Conservation (phyloP, 2,329 filamentous ascomycete genomes). For the Ascochyta fabae region DNA sequence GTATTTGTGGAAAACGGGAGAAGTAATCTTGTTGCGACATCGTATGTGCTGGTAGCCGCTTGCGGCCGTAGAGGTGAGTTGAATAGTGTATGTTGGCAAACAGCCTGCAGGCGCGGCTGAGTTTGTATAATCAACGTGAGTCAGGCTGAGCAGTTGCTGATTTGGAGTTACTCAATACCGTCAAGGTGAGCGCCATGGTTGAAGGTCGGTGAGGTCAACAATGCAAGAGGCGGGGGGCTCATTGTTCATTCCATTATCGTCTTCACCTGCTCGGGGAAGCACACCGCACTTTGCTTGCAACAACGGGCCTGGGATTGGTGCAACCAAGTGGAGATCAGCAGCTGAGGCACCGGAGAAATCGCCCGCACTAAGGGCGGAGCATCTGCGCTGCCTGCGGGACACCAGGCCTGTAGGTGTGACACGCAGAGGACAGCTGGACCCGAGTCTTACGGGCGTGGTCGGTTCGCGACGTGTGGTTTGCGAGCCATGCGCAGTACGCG, state of each 20-base stretch:
- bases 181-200: slow-evolving; percentile 10
- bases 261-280: slow-evolving; percentile 6
- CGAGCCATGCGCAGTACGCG: slow-evolving; percentile 4
- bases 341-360: slow-evolving; percentile 8
- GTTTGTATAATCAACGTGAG: slow-evolving; percentile 6
- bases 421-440: slow-evolving; percentile 1
- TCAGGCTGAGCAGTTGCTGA: slow-evolving; percentile 10
- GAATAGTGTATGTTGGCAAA: not conserved
- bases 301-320: slow-evolving; percentile 11
- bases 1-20: slow-evolving; percentile 3
- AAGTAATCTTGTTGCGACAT: slow-evolving; percentile 22
- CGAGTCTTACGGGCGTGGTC: slow-evolving; percentile 10
- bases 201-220: slow-evolving; percentile 13
- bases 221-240: slow-evolving; percentile 15
- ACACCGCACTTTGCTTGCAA: slow-evolving; percentile 18
- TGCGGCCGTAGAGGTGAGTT: not conserved
- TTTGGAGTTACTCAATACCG: slow-evolving; percentile 1
- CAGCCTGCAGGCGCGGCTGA: slow-evolving; percentile 10
- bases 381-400: not conserved
- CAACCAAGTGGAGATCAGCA: slow-evolving; percentile 6
- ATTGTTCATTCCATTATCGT: slow-evolving; percentile 19
- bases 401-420: slow-evolving; percentile 14
- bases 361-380: slow-evolving; percentile 3
- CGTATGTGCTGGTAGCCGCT: slow-evolving; percentile 1
- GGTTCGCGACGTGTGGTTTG: slow-evolving; percentile 11